Percentiles rank a stretch among this genome's conserved stretches.
Evolutionary conservation across 768 basidiomycete genomes (phyloP).

Genomic region (Paxillus rubicundulus): DNA sequence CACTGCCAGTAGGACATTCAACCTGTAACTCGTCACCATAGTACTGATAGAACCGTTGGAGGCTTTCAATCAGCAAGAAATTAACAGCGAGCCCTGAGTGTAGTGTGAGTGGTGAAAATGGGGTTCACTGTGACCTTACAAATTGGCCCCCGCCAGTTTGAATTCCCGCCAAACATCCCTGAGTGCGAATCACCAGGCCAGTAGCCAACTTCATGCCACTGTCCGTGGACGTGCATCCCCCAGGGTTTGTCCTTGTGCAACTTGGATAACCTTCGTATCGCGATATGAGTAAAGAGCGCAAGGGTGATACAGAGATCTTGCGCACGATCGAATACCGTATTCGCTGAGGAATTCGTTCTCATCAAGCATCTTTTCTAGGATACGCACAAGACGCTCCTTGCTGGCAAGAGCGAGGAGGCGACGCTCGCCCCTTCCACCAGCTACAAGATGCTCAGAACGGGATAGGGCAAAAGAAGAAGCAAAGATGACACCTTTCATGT

Average conservation of each 20-base stretch:
- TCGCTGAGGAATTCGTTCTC: slow-evolving; percentile 96
- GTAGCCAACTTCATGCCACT: slow-evolving; percentile 89
- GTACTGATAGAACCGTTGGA: slow-evolving; percentile 97
- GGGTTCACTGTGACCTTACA: slow-evolving; percentile 44
- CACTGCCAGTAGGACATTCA: slow-evolving; percentile 95
- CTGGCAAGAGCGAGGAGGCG: slow-evolving; percentile 85
- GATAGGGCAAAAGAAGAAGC: not conserved
- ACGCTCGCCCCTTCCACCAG: slow-evolving; percentile 78
- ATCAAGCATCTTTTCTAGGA: slow-evolving; percentile 95
- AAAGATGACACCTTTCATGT: slow-evolving; percentile 71
- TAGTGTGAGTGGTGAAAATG: not conserved
- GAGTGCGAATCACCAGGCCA: slow-evolving; percentile 98
- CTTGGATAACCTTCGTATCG: slow-evolving; percentile 70
- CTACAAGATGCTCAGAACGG: slow-evolving; percentile 12
- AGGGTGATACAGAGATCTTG: slow-evolving; percentile 11
- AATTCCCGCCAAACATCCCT: slow-evolving; percentile 98
- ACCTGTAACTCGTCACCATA: slow-evolving; percentile 92
- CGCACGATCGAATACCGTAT: slow-evolving; percentile 93
- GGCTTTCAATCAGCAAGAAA: slow-evolving; percentile 91
- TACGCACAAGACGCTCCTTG: slow-evolving; percentile 85
- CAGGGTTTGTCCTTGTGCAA: slow-evolving; percentile 89
- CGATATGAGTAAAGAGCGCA: slow-evolving; percentile 7
- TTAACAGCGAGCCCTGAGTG: slow-evolving; percentile 88
- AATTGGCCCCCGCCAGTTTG: slow-evolving; percentile 94
- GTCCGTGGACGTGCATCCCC: slow-evolving; percentile 91